phyloP scores from a whole-genome alignment of 2,329 filamentous ascomycete species.

The Aspergillus fijiensis region DNA sequence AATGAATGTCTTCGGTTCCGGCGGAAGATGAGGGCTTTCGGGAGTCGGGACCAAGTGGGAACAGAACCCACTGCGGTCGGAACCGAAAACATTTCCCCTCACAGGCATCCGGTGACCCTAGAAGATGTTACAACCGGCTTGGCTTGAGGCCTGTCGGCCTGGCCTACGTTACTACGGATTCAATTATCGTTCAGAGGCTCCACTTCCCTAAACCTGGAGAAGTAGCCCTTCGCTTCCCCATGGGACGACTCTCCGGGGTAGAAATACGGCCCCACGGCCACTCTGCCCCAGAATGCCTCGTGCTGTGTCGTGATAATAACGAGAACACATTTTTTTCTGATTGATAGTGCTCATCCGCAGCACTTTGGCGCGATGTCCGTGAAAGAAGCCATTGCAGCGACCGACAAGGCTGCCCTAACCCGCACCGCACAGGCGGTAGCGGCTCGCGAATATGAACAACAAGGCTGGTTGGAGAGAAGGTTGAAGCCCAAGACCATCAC shows the following conservation, averaged over 20 bases:
- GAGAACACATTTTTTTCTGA: background rate
- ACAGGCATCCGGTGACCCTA: background rate
- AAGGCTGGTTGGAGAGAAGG: conserved; percentile 36
- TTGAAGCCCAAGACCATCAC: conserved; percentile 39
- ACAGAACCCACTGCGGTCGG: too few species aligned
- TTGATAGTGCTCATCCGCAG: background rate
- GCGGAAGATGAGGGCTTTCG: too few species aligned
- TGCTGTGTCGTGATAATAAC: background rate
- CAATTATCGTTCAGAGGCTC: conserved; percentile 7
- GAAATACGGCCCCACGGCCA: conserved; percentile 16
- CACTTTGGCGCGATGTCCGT: background rate
- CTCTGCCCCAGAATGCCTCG: background rate
- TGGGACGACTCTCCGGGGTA: conserved; percentile 18
- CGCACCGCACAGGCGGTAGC: conserved; percentile 26
- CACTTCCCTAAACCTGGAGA: conserved; percentile 13
- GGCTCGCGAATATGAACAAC: conserved; percentile 22
- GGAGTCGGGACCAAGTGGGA: too few species aligned
- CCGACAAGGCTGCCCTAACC: conserved; percentile 20
- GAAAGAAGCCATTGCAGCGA: conserved; percentile 1
- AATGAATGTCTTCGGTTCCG: too few species aligned
- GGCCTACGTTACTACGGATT: too few species aligned
- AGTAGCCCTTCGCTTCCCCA: conserved; percentile 12
- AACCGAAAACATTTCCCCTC: too few species aligned
- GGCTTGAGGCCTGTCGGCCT: conserved; percentile 11
- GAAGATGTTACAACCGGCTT: background rate